Percentiles rank a stretch among this genome's conserved stretches.
These are phyloP conservation scores for Lagenidium sp. DNA, from an alignment of 352 stramenopile species.

Conservation along the genomic window DNA sequence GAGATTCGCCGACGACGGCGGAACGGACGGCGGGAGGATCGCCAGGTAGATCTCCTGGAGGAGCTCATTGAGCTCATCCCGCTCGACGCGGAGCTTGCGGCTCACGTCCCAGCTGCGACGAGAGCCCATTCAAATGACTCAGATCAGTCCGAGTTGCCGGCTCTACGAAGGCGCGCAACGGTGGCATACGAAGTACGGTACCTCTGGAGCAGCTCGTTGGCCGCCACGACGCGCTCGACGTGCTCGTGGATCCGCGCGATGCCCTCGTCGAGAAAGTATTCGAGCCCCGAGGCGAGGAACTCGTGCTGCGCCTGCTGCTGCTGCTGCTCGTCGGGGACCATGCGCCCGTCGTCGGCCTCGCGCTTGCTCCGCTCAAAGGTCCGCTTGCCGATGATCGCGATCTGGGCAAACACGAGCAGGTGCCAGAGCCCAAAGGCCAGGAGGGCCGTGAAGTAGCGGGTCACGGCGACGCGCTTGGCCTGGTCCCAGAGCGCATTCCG, in stretches of 20 bases:
- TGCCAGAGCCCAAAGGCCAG: conserved; percentile 73
- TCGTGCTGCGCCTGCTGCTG: conserved; percentile 42
- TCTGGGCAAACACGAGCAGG: conserved; percentile 69
- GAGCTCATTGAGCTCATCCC: conserved; percentile 66
- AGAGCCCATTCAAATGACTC: not conserved
- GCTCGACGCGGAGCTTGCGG: conserved; percentile 50
- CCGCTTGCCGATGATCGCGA: conserved; percentile 68
- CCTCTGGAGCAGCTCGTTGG: conserved; percentile 44
- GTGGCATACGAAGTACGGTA: too few relatives aligned
- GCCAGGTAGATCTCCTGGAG: conserved; percentile 57
- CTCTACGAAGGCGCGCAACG: not conserved
- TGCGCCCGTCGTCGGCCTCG: not conserved
- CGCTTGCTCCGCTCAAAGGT: conserved; percentile 53
- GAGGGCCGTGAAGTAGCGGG: conserved; percentile 64
- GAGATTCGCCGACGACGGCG: conserved; percentile 17
- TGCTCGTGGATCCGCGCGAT: conserved; percentile 47
- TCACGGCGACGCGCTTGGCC: conserved; percentile 60
- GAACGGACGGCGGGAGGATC: conserved; percentile 28
- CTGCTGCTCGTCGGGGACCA: conserved; percentile 18
- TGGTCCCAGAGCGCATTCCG: conserved; percentile 68
- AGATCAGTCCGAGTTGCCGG: not conserved
- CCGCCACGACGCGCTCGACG: conserved; percentile 40
- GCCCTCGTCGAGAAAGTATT: conserved; percentile 72
- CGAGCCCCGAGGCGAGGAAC: conserved; percentile 65
- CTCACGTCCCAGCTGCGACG: conserved; percentile 48